phyloP scores from a whole-genome alignment of 768 basidiomycete species.

The Udeniomyces megalosporus region DNA sequence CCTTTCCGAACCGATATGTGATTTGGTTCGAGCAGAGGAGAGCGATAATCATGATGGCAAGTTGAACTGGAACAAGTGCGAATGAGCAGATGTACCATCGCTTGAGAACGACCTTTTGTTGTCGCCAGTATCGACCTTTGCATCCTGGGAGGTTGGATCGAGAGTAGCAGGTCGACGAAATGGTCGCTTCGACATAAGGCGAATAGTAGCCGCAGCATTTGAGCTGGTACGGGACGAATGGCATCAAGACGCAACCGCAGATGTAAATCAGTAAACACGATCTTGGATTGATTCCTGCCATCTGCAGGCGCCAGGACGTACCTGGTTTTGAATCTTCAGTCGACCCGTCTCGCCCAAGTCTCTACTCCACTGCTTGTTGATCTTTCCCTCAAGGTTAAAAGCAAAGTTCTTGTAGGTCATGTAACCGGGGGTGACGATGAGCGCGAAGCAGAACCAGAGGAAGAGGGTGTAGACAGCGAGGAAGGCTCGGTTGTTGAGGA shows the following conservation, averaged over 20 bases:
- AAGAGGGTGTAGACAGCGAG: constrained; percentile 55
- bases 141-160: constrained; percentile 57
- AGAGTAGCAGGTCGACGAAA: constrained; percentile 57
- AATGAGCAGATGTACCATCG: constrained; percentile 55
- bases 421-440: constrained; percentile 61
- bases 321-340: constrained; percentile 48
- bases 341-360: constrained; percentile 44
- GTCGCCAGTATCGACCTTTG: constrained; percentile 46
- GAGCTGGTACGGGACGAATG: constrained; percentile 34
- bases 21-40: constrained; percentile 67
- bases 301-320: constrained; percentile 17
- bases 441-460: constrained; percentile 55
- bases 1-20: constrained; percentile 74
- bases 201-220: constrained; percentile 67
- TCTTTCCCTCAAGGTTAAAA: constrained; percentile 67
- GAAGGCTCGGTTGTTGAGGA: constrained; percentile 71
- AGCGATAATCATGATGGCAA: constrained; percentile 45
- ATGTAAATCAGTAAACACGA: too few relatives aligned
- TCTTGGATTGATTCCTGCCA: too few relatives aligned
- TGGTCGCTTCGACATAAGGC: constrained; percentile 63
- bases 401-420: constrained; percentile 54
- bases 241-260: constrained; percentile 5
- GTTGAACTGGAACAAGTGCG: constrained; percentile 49
- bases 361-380: constrained; percentile 61
- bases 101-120: constrained; percentile 41